Conservation (phyloP, 2,329 filamentous ascomycete genomes). For the Plenodomus tracheiphilus region DNA sequence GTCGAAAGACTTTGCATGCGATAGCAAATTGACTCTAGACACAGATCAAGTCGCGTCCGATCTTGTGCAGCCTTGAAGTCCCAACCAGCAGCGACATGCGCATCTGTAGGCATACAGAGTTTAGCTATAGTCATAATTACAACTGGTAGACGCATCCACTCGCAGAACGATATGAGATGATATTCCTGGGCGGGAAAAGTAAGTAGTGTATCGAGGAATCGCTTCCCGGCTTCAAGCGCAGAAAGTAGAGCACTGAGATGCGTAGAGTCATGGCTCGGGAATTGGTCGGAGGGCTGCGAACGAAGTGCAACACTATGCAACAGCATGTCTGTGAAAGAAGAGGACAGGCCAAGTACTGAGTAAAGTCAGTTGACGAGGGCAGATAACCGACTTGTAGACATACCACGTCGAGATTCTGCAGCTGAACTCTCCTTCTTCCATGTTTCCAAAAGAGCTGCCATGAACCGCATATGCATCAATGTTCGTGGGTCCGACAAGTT, state of each 20-base stretch:
- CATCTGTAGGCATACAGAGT: constrained; percentile 34
- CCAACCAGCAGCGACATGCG: constrained; percentile 30
- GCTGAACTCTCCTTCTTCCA: constrained; percentile 22
- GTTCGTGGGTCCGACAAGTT: constrained; percentile 33
- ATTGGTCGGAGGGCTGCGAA: constrained; percentile 2
- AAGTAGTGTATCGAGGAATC: constrained; percentile 71
- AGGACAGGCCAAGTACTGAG: constrained; percentile 33
- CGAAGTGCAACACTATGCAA: constrained; percentile 34
- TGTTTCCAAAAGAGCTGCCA: constrained; percentile 31
- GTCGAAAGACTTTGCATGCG: constrained; percentile 36
- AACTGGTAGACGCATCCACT: constrained; percentile 39
- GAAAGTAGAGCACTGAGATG: constrained; percentile 31
- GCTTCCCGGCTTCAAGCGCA: constrained; percentile 64
- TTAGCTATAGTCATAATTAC: constrained; percentile 33
- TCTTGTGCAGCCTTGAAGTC: constrained; percentile 38
- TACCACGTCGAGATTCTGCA: constrained; percentile 25
- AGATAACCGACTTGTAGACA: constrained; percentile 5
- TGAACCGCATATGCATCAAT: constrained; percentile 32
- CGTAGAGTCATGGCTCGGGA: constrained; percentile 4
- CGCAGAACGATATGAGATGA: constrained; percentile 35
- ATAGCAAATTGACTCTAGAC: constrained; percentile 39
- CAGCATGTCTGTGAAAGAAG: constrained; percentile 31
- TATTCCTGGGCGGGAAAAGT: constrained; percentile 65
- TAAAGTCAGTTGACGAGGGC: neutral
- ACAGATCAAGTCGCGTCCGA: constrained; percentile 35